Conservation (phyloP, 2,329 filamentous ascomycete species). For the Lecanicillium sp. region DNA sequence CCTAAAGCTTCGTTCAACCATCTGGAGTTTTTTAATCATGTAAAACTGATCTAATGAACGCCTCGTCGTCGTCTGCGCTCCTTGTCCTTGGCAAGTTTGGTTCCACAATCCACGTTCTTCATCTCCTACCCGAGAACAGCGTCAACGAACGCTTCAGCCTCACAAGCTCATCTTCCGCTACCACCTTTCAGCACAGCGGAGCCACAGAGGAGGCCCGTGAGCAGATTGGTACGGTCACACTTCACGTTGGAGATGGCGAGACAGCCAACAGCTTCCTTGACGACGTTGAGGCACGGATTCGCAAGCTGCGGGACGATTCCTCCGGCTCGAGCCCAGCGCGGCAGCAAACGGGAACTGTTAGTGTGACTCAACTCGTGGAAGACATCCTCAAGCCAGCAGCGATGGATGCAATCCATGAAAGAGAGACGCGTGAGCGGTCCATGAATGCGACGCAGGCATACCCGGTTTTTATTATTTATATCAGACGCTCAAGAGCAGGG, state of each 20-base stretch:
- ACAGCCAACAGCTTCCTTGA: slow-evolving; percentile 2
- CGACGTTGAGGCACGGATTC: slow-evolving; percentile 1
- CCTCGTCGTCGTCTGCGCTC: not conserved
- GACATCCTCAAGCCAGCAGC: not conserved
- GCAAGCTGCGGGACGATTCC: not conserved
- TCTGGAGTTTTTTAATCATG: not conserved
- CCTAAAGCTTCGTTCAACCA: not conserved
- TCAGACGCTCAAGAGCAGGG: slow-evolving; percentile 3
- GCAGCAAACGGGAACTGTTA: not conserved
- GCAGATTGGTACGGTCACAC: slow-evolving; percentile 6
- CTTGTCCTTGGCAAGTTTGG: slow-evolving; percentile 4
- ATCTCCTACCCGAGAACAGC: slow-evolving; percentile 1
- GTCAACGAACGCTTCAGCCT: not conserved
- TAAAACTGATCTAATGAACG: not conserved
- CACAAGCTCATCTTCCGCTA: not conserved
- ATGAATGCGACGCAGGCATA: not conserved
- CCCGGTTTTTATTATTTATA: slow-evolving; percentile 4
- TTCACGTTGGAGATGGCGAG: slow-evolving; percentile 10
- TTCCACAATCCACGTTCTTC: slow-evolving; percentile 1
- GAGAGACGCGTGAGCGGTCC: slow-evolving; percentile 1
- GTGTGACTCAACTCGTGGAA: slow-evolving; percentile 5
- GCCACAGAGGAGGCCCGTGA: slow-evolving; percentile 4
- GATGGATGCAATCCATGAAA: slow-evolving; percentile 1
- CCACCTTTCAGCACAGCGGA: not conserved
- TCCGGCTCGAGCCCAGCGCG: not conserved